These are phyloP conservation scores for Candida insectalens DNA, from an alignment of 805 yeast species.

Conservation along the genomic window DNA sequence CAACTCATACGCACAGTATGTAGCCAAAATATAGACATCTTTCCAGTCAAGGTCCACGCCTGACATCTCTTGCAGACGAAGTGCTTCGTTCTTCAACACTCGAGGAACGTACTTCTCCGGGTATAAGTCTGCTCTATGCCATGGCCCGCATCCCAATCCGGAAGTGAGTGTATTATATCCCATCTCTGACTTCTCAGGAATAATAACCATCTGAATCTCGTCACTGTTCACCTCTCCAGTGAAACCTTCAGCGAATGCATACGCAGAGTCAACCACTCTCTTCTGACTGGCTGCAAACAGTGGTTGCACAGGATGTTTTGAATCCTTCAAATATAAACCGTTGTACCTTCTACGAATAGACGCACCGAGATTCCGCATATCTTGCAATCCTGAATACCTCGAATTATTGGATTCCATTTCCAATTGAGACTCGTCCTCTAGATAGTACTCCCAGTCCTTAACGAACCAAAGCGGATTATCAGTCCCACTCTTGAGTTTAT, in stretches of 20 bases:
- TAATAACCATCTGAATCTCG: slow-evolving; percentile 26
- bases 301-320: slow-evolving; percentile 28
- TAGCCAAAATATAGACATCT: slow-evolving; percentile 46
- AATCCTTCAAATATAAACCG: slow-evolving; percentile 28
- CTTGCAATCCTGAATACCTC: slow-evolving; percentile 43
- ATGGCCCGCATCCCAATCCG: slow-evolving; percentile 32
- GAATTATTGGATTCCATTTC: slow-evolving; percentile 44
- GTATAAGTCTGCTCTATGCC: slow-evolving; percentile 18
- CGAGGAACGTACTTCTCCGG: slow-evolving; percentile 10
- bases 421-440: slow-evolving; percentile 9
- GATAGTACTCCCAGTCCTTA: slow-evolving; percentile 44
- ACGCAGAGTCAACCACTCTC: slow-evolving; percentile 47
- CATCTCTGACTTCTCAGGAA: slow-evolving; percentile 35
- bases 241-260: slow-evolving; percentile 51
- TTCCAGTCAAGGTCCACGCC: slow-evolving; percentile 39
- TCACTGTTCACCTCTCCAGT: slow-evolving; percentile 21
- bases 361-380: slow-evolving; percentile 40
- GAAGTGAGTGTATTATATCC: slow-evolving; percentile 60
- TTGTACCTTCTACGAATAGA: slow-evolving; percentile 39
- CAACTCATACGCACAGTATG: slow-evolving; percentile 67
- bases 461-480: slow-evolving; percentile 46
- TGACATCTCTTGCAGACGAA: slow-evolving; percentile 45
- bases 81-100: slow-evolving; percentile 30
- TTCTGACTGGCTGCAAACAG: slow-evolving; percentile 47
- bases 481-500: slow-evolving; percentile 13